Percentiles rank a stretch among this genome's conserved stretches.
Conservation (phyloP, 371 early-diverging fungal genomes). For the Rhizopus stolonifer region DNA sequence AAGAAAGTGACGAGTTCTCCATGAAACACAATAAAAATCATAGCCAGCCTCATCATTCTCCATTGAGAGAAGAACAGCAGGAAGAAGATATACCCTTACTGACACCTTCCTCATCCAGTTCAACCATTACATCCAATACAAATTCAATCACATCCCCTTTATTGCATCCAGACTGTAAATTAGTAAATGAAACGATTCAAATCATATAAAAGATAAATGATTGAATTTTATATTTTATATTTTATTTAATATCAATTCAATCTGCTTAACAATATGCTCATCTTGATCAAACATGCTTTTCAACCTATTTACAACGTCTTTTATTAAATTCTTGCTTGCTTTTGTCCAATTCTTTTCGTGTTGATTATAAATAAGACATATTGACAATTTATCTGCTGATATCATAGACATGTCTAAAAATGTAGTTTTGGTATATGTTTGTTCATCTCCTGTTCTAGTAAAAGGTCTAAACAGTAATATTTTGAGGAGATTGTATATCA, state of each 20-base stretch:
- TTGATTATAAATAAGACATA: slow-evolving; percentile 15
- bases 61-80: slow-evolving; percentile 13
- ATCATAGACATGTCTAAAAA: slow-evolving; percentile 43
- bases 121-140: not conserved
- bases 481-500: slow-evolving; percentile 38
- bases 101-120: not conserved
- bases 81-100: slow-evolving; percentile 13
- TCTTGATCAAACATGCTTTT: slow-evolving; percentile 35
- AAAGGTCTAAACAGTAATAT: slow-evolving; percentile 45
- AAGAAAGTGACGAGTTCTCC: slow-evolving; percentile 21
- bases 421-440: slow-evolving; percentile 42
- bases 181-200: not conserved
- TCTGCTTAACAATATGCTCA: slow-evolving; percentile 24
- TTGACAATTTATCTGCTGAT: slow-evolving; percentile 28
- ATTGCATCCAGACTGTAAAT: not conserved
- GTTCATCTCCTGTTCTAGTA: slow-evolving; percentile 26
- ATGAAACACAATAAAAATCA: slow-evolving; percentile 1
- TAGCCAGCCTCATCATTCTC: slow-evolving; percentile 11
- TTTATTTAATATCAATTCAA: slow-evolving; percentile 12
- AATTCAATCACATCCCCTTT: not conserved
- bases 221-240: not conserved
- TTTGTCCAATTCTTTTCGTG: slow-evolving; percentile 12
- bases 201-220: too few relatives aligned
- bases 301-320: slow-evolving; percentile 32
- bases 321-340: slow-evolving; percentile 20